These are phyloP conservation scores for Kodamaea fungicola DNA, from an alignment of 1,139 yeast genomes.

Conservation along the genomic window DNA sequence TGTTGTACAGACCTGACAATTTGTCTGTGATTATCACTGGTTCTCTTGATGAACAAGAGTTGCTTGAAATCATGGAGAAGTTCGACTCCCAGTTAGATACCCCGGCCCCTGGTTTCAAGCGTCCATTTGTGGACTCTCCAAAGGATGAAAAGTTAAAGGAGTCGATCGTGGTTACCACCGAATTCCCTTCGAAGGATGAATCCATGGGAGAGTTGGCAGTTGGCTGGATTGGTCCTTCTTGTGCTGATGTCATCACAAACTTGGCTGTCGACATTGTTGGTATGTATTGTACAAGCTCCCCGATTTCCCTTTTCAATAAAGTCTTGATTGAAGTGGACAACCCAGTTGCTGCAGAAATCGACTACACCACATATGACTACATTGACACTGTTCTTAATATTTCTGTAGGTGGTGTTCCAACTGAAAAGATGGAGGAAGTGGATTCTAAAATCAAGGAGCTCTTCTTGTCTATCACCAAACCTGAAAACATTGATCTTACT, in stretches of 20 bases:
- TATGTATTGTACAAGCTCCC: constrained; percentile 73
- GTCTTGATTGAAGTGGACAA: constrained; percentile 75
- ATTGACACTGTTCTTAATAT: constrained; percentile 56
- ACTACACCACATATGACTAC: constrained; percentile 69
- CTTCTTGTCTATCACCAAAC: constrained; percentile 47
- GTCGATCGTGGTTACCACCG: constrained; percentile 48
- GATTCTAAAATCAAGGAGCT: constrained; percentile 50
- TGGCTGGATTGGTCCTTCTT: constrained; percentile 81
- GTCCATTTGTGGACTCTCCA: constrained; percentile 85
- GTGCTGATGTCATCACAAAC: constrained; percentile 48
- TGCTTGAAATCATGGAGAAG: constrained; percentile 54
- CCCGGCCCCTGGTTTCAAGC: constrained; percentile 33
- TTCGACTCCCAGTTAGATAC: constrained; percentile 60
- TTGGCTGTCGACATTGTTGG: constrained; percentile 71
- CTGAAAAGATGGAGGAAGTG: constrained; percentile 53
- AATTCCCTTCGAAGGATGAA: constrained; percentile 89
- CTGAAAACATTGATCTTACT: constrained; percentile 53
- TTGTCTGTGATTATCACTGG: constrained; percentile 82
- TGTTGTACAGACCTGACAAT: constrained; percentile 78
- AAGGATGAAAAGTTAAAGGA: constrained; percentile 42
- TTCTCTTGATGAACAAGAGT: constrained; percentile 69
- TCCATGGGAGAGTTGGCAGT: constrained; percentile 72
- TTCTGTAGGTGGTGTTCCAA: constrained; percentile 72
- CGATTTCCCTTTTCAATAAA: constrained; percentile 65
- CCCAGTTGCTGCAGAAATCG: constrained; percentile 76